phyloP scores from a whole-genome alignment of 129 eudicot genomes.

The Flaveria brownii region DNA sequence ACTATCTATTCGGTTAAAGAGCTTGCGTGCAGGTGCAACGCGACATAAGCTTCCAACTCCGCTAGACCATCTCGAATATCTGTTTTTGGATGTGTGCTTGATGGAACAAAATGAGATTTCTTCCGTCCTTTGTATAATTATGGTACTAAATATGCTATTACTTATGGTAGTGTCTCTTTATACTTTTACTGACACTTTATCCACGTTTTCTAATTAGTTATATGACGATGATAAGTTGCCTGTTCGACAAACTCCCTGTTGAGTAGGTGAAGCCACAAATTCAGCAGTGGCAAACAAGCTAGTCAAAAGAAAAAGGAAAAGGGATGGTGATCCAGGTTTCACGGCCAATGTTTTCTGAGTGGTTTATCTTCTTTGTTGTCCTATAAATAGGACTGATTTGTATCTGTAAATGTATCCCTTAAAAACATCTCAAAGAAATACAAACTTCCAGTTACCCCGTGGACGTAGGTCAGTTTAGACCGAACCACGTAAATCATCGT shows the following conservation, averaged over 20 bases:
- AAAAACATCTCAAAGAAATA: too few species aligned
- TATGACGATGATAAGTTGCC: neutral
- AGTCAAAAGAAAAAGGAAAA: too few species aligned
- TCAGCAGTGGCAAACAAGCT: too few species aligned
- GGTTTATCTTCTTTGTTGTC: too few species aligned
- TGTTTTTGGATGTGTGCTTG: neutral
- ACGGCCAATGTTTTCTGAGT: too few species aligned
- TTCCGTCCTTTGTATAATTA: neutral
- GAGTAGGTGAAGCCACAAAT: too few species aligned
- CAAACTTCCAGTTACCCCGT: too few species aligned
- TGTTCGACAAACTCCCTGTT: neutral
- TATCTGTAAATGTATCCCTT: too few species aligned
- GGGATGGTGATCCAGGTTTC: too few species aligned
- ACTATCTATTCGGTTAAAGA: neutral
- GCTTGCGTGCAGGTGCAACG: neutral
- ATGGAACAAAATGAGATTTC: neutral
- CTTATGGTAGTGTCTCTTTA: neutral
- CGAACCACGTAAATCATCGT: too few species aligned
- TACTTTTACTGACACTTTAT: neutral
- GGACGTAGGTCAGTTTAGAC: too few species aligned
- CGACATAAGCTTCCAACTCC: conserved; percentile 2
- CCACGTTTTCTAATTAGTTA: neutral
- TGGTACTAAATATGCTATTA: neutral
- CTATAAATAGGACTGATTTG: too few species aligned
- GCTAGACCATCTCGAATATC: neutral